phyloP scores from a whole-genome alignment of 768 basidiomycete species.

The Clitopilus passeckerianus region DNA sequence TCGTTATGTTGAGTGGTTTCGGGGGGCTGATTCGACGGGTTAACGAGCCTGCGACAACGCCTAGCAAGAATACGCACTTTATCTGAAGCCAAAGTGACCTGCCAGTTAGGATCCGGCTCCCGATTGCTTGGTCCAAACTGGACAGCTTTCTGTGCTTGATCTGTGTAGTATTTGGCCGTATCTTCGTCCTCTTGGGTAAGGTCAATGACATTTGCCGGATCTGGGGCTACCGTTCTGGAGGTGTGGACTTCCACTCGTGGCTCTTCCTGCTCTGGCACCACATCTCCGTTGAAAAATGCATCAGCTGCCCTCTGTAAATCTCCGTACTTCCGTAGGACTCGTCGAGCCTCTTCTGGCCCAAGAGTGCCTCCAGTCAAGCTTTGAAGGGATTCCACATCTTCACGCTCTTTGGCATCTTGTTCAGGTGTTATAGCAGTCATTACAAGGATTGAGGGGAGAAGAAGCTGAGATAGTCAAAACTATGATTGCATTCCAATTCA shows the following conservation, averaged over 20 bases:
- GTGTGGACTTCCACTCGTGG: constrained; percentile 15
- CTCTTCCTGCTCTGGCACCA: constrained; percentile 23
- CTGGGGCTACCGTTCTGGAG: constrained; percentile 10
- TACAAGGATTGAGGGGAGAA: background rate
- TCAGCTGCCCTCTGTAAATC: constrained; percentile 52
- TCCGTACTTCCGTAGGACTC: constrained; percentile 58
- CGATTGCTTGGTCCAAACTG: constrained; percentile 58
- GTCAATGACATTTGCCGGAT: constrained; percentile 43
- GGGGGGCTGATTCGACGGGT: constrained; percentile 19
- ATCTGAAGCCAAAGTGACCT: constrained; percentile 49
- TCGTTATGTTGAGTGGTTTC: constrained; percentile 33
- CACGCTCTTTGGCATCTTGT: constrained; percentile 24
- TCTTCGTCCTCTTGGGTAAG: constrained; percentile 55
- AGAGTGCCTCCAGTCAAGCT: constrained; percentile 28
- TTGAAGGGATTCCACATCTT: constrained; percentile 26
- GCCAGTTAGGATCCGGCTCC: constrained; percentile 63
- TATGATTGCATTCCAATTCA: background rate
- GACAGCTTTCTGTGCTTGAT: constrained; percentile 32
- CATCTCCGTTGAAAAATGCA: constrained; percentile 49
- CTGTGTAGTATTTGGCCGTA: constrained; percentile 42
- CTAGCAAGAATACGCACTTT: constrained; percentile 37
- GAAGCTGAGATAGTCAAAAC: background rate
- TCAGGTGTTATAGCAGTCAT: constrained; percentile 11
- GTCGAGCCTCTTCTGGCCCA: constrained; percentile 42
- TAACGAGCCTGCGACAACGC: too few relatives aligned